Conservation (phyloP, 176 grass and related monocot genomes). For the Oryza officinalis region DNA sequence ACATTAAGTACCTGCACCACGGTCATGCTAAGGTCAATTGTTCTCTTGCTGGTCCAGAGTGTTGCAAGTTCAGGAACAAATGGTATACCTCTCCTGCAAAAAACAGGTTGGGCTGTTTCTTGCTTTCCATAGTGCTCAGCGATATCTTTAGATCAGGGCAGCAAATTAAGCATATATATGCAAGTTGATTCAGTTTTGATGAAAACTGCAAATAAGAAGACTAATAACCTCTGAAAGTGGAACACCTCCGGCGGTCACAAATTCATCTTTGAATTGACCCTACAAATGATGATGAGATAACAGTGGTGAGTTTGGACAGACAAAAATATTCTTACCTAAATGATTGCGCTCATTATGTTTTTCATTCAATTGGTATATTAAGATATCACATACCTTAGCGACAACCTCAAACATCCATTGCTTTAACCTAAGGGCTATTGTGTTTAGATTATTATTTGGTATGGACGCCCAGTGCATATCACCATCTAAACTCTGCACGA, state of each 20-base stretch:
- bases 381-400: constrained; percentile 64
- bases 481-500: constrained; percentile 75
- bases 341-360: neutral
- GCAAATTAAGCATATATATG: constrained; percentile 28
- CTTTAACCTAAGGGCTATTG: constrained; percentile 65
- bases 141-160: constrained; percentile 57
- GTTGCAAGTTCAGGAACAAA: constrained; percentile 15
- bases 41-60: neutral
- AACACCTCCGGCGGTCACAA: constrained; percentile 91
- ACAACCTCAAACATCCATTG: constrained; percentile 71
- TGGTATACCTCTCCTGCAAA: constrained; percentile 91
- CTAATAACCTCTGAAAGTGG: constrained; percentile 80
- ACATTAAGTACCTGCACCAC: constrained; percentile 70
- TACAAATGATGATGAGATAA: constrained; percentile 38
- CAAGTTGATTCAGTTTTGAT: constrained; percentile 14
- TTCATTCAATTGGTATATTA: neutral
- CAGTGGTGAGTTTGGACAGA: constrained; percentile 15
- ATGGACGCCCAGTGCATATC: constrained; percentile 77
- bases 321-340: neutral
- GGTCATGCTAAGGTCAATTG: constrained; percentile 25
- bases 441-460: constrained; percentile 69
- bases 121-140: constrained; percentile 88
- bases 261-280: constrained; percentile 99
- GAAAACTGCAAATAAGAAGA: constrained; percentile 22
- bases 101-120: constrained; percentile 76